Evolutionary conservation across 2,329 filamentous ascomycete species (phyloP).

Genomic region (Xylariales sp.): DNA sequence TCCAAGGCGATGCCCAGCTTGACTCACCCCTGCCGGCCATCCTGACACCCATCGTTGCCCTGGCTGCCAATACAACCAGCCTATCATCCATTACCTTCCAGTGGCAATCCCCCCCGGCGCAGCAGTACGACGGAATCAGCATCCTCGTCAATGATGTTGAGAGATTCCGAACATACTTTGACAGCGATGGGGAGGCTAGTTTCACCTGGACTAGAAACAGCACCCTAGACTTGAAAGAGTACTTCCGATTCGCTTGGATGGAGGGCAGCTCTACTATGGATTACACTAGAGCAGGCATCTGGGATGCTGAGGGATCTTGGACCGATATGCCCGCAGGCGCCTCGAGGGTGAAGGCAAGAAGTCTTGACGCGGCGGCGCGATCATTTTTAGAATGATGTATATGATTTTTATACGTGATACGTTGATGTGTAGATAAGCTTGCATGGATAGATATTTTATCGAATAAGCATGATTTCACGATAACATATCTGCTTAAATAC

Average conservation of each 20-base stretch:
- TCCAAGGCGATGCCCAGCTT: conserved; percentile 65
- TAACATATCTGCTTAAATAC: too few species aligned
- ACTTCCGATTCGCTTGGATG: conserved; percentile 75
- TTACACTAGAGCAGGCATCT: conserved; percentile 72
- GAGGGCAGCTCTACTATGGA: conserved; percentile 60
- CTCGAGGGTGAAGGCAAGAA: conserved; percentile 35
- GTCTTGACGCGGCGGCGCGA: conserved; percentile 9
- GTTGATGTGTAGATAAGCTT: too few species aligned
- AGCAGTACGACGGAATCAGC: conserved; percentile 68
- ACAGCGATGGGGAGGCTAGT: conserved; percentile 38
- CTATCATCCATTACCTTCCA: conserved; percentile 63
- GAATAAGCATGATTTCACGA: too few species aligned
- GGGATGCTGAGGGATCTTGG: conserved; percentile 64
- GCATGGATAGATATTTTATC: too few species aligned
- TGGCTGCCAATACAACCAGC: conserved; percentile 22
- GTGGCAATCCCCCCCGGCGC: conserved; percentile 43
- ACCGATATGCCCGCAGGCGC: conserved; percentile 59
- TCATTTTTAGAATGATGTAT: not conserved
- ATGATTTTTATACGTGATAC: too few species aligned
- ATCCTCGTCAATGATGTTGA: conserved; percentile 85
- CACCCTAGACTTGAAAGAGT: conserved; percentile 52
- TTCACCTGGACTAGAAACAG: conserved; percentile 58
- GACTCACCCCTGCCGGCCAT: conserved; percentile 58
- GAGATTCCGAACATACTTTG: conserved; percentile 68
- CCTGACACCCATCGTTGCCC: conserved; percentile 39